Evolutionary conservation across 805 yeast genomes (phyloP).

Genomic region (Ogataea nitratoaversa): DNA sequence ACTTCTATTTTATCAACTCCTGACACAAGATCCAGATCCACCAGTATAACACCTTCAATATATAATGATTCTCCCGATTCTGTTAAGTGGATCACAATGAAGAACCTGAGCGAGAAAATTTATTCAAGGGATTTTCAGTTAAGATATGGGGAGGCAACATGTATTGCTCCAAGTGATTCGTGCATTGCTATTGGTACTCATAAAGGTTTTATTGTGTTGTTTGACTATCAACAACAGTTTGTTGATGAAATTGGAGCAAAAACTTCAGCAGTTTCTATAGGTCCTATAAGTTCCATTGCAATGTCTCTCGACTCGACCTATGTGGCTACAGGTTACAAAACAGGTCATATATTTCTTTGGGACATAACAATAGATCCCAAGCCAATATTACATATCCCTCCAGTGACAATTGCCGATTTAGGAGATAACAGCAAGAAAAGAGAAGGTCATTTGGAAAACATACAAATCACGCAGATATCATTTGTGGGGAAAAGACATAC

Average conservation of each 20-base stretch:
- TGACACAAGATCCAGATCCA: conserved; percentile 6
- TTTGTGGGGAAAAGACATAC: conserved; percentile 51
- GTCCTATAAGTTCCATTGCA: conserved; percentile 50
- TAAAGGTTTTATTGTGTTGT: conserved; percentile 60
- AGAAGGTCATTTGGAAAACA: conserved; percentile 33
- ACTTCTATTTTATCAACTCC: too few relatives aligned
- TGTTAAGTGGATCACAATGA: conserved; percentile 29
- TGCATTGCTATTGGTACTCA: conserved; percentile 65
- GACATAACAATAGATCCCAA: conserved; percentile 37
- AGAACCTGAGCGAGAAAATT: conserved; percentile 19
- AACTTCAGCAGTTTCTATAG: conserved; percentile 31
- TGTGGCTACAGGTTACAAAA: conserved; percentile 62
- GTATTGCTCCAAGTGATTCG: conserved; percentile 37
- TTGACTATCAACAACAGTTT: conserved; percentile 63
- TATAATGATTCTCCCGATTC: conserved; percentile 13
- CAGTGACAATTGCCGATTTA: conserved; percentile 25
- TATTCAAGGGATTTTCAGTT: conserved; percentile 15
- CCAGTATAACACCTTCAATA: conserved; percentile 3
- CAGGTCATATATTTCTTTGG: conserved; percentile 71
- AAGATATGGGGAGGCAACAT: conserved; percentile 48
- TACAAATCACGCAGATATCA: conserved; percentile 39
- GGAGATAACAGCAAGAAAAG: conserved; percentile 2
- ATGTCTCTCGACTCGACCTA: conserved; percentile 67
- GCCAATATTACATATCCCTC: conserved; percentile 29
- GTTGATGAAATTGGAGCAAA: conserved; percentile 36